Percentiles rank a stretch among this genome's conserved stretches.
Conservation (phyloP, 345 rosid genomes). For the Trapa incisa region DNA sequence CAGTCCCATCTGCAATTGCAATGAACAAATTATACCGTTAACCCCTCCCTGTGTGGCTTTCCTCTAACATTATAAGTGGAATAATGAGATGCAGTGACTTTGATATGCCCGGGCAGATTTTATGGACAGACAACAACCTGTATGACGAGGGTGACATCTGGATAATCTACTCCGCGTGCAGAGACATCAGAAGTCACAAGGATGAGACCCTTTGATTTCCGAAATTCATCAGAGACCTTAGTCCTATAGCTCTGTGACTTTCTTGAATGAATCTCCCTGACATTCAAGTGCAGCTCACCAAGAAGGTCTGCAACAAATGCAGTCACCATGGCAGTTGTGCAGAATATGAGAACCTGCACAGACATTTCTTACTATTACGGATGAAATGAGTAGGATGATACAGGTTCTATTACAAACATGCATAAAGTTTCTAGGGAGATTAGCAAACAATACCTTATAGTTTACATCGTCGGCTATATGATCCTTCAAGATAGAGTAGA, state of each 20-base stretch:
- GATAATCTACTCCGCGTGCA: constrained; percentile 99
- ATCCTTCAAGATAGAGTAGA: constrained; percentile 58
- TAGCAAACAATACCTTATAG: constrained; percentile 49
- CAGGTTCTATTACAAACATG: neutral
- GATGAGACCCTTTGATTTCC: constrained; percentile 78
- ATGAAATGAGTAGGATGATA: neutral
- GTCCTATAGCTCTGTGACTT: constrained; percentile 94
- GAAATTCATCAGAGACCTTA: constrained; percentile 82
- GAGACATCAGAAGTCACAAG: constrained; percentile 98
- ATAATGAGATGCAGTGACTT: neutral
- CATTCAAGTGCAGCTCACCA: constrained; percentile 61
- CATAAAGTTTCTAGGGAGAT: neutral
- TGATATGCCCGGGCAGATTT: neutral
- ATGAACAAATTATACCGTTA: neutral
- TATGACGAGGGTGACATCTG: constrained; percentile 87
- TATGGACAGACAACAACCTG: constrained; percentile 40
- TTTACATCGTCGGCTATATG: constrained; percentile 62
- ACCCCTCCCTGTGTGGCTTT: no score
- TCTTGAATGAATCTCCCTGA: constrained; percentile 92
- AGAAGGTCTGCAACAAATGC: constrained; percentile 66
- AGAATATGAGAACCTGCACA: constrained; percentile 75
- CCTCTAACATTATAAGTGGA: neutral
- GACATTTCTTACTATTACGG: neutral
- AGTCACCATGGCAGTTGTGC: constrained; percentile 95
- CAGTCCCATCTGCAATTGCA: constrained; percentile 53